Percentiles rank a stretch among this genome's conserved stretches.
Conservation (phyloP, 2,329 filamentous ascomycete species). For the Biscogniauxia sp. region DNA sequence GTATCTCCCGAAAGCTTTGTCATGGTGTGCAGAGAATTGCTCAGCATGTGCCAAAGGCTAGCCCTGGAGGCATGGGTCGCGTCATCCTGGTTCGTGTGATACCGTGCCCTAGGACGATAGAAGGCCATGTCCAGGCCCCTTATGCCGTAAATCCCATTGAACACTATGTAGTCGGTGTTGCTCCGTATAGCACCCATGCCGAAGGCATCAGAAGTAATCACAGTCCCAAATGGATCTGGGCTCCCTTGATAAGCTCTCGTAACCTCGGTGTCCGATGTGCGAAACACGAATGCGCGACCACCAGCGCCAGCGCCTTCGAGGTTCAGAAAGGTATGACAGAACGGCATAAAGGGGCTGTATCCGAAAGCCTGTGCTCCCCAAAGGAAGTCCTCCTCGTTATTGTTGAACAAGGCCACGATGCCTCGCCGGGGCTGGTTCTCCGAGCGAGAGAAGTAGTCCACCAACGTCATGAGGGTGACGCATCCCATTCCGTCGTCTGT, state of each 20-base stretch:
- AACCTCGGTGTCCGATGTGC: constrained; percentile 82
- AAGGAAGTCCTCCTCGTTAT: constrained; percentile 90
- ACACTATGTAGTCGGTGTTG: constrained; percentile 86
- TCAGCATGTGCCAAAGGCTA: constrained; percentile 93
- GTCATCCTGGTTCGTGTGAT: constrained; percentile 91
- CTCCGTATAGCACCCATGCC: constrained; percentile 74
- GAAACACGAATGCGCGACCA: constrained; percentile 81
- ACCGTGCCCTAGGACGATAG: constrained; percentile 78
- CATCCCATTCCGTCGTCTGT: constrained; percentile 93
- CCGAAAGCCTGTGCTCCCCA: constrained; percentile 85
- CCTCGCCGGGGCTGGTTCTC: constrained; percentile 74
- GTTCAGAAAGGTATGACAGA: constrained; percentile 87
- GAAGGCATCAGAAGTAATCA: constrained; percentile 82
- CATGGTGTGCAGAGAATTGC: constrained; percentile 73
- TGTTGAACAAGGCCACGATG: constrained; percentile 85
- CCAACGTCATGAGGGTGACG: constrained; percentile 78
- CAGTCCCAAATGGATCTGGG: constrained; percentile 77
- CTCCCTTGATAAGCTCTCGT: constrained; percentile 72
- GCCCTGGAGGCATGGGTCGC: constrained; percentile 68
- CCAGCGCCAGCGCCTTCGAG: constrained; percentile 93
- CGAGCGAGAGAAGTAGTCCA: constrained; percentile 77
- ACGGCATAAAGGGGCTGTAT: constrained; percentile 74
- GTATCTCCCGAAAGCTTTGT: constrained; percentile 67
- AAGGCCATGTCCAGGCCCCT: constrained; percentile 92
- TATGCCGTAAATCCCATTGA: constrained; percentile 73